These are phyloP conservation scores for Pseudopediastrum boryanum DNA, from an alignment of 139 green algal species.

Conservation along the genomic window DNA sequence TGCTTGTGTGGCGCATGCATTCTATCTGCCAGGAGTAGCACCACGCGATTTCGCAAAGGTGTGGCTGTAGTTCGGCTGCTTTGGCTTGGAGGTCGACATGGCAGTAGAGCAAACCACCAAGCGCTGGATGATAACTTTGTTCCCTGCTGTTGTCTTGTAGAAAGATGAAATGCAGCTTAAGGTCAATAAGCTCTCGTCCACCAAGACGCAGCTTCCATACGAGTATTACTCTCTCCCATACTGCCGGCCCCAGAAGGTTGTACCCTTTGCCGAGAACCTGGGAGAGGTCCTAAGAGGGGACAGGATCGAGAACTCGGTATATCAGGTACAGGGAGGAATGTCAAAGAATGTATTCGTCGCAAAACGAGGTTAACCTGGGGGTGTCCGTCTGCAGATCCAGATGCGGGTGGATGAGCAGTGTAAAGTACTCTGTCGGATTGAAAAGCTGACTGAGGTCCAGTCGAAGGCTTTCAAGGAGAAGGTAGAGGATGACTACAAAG, in stretches of 20 bases:
- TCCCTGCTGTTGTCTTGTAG: neutral
- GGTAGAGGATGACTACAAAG: slow-evolving; percentile 96
- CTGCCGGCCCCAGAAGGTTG: slow-evolving; percentile 91
- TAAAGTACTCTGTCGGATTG: slow-evolving; percentile 93
- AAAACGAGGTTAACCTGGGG: neutral
- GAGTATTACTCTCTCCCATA: slow-evolving; percentile 98
- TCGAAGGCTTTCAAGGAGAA: slow-evolving; percentile 81
- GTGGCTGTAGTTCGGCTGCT: slow-evolving; percentile 68
- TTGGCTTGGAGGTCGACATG: neutral
- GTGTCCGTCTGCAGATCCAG: slow-evolving; percentile 70
- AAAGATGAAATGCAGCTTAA: neutral
- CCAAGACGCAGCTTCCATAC: slow-evolving; percentile 95
- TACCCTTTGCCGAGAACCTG: slow-evolving; percentile 92
- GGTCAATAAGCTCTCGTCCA: slow-evolving; percentile 77
- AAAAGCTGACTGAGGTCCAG: slow-evolving; percentile 70
- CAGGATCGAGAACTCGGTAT: slow-evolving; percentile 97
- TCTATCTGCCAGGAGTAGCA: slow-evolving; percentile 95
- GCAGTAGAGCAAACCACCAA: neutral
- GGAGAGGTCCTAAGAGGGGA: slow-evolving; percentile 97
- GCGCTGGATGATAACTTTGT: neutral
- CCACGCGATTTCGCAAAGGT: no score
- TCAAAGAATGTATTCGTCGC: no score
- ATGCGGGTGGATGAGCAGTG: slow-evolving; percentile 94
- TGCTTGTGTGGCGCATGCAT: slow-evolving; percentile 44
- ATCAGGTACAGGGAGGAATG: no score